Base-by-base conservation (phyloP, 2,329 filamentous ascomycete genomes). In the Rutstroemia sydowiana region DNA sequence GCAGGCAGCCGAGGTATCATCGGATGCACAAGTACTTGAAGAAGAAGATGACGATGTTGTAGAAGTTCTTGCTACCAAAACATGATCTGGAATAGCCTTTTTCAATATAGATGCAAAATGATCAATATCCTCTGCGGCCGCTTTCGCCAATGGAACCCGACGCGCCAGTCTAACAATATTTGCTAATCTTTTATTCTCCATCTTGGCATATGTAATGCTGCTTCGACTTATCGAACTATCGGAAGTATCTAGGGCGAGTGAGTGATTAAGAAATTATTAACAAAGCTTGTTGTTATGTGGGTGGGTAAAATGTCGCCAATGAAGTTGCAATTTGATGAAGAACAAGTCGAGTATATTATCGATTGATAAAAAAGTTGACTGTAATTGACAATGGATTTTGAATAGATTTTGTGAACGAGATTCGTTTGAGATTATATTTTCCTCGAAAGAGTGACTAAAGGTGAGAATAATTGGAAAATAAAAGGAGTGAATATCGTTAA, bases 1-100 rank as follows among this genome's bases (percentile, higher is more conserved):
- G 63, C 82, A 85, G 3, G 72, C 69, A 16, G 50, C 44, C 13
- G 51, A 43, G n/a, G 6, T 51, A 23, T 55, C 32, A 52, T 75
- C 70, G 21, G 68, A 63, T 13, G 60, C 61, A 54, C 67, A 70
- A 21, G 58, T 61, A n/a, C 57, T 68, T 26, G 23, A 26, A 58
- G 45, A 60, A 1, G 60, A 54, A 14, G 56, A 53, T 5, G 59
- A 52, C 4, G 57, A 44, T 21, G 63, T 55, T 8, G 61, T 57
- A 14, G 56, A 55, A 31, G 55, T 56, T 51, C 56, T 59, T 21
- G 45, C 53, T 45, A 61, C 59, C 14, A 65, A 41, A 20, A 62
- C 53, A 14, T 54, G 60, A 34, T 55, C 53, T 4, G 63, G 62
- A 10, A 59, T 51, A 10, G 54, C 57, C 28, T 64, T 55, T 21